Evolutionary conservation across 345 rosid genomes (phyloP), one percentile per base, ranked within the genome.

Genomic region (Orychophragmus violaceus): DNA sequence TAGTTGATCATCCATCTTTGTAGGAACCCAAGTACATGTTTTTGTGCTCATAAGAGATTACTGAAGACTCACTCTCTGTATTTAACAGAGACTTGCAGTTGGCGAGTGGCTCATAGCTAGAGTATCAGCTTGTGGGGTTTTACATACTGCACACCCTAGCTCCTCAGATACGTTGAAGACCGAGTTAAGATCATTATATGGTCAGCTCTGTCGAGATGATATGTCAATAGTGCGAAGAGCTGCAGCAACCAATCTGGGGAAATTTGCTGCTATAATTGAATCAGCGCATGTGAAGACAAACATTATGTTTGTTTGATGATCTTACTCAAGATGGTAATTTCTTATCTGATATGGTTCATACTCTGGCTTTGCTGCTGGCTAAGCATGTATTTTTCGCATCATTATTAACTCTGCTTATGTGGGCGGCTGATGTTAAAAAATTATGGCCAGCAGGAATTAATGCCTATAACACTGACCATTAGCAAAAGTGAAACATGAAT

Each of bases 141-240:
- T 89, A 72, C 95, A 92, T 70, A 85, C 87, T 71, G 96, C 87
- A 9, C 89, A 92, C 68, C 88, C 92, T 17, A 84, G 95, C 81
- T 96, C 98, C 33, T 64, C 92, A 6, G 96, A 92, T 66, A 58
- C 57, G 70, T 33, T 79, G 66, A 89, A 85, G 71, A 80, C 85
- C 27, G 95, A 91, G 79, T 69, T 89, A 50, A 74, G 98, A 54
- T 67, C 86, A 9, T 54, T 78, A 66, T 92, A 85, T 68, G 75
- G 80, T 49, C 96, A 89, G 68, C 78, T 92, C 28, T 92, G 98
- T 76, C 92, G 87, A 81, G 98, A 92, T 82, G 98, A 89, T 76
- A 89, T 89, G 98, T 96, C 96, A 18, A 91, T 85, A 95, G 98
- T 91, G 70, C 83, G 98, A 57, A 92, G 91, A 79, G 88, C 98